These are phyloP conservation scores for Actinidia arguta DNA, from an alignment of 179 eudicot species.

Conservation along the genomic window DNA sequence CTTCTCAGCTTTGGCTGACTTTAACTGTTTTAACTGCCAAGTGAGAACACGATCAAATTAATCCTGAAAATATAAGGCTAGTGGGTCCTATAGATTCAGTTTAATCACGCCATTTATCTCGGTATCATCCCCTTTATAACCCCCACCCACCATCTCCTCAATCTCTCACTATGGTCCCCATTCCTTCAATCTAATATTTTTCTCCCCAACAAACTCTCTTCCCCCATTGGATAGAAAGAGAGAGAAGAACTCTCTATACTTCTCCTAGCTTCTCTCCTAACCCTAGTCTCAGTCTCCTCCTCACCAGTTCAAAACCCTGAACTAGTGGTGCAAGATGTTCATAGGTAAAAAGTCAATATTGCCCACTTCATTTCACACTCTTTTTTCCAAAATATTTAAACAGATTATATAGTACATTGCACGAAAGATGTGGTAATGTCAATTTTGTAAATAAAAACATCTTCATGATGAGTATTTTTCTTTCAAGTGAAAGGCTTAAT, in stretches of 20 bases:
- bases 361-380: too few relatives aligned
- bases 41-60: slow-evolving; percentile 6
- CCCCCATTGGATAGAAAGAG: not conserved
- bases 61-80: slow-evolving; percentile 38
- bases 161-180: slow-evolving; percentile 8
- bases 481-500: too few relatives aligned
- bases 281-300: slow-evolving; percentile 30
- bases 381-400: too few relatives aligned
- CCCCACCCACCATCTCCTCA: slow-evolving; percentile 22
- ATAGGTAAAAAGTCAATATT: too few relatives aligned
- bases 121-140: slow-evolving; percentile 50
- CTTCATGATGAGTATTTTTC: too few relatives aligned
- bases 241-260: slow-evolving; percentile 9
- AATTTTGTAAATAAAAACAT: too few relatives aligned
- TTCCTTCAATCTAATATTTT: not conserved
- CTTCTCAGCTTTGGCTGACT: not conserved
- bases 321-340: slow-evolving; percentile 53
- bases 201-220: not conserved
- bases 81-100: slow-evolving; percentile 29
- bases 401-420: too few relatives aligned
- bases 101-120: slow-evolving; percentile 62
- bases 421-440: too few relatives aligned
- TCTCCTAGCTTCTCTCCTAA: slow-evolving; percentile 21
- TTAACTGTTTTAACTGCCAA: slow-evolving; percentile 13
- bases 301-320: slow-evolving; percentile 54